Conservation (phyloP, 2,329 filamentous ascomycete genomes). For the Iodosphaeria phyllophila region DNA sequence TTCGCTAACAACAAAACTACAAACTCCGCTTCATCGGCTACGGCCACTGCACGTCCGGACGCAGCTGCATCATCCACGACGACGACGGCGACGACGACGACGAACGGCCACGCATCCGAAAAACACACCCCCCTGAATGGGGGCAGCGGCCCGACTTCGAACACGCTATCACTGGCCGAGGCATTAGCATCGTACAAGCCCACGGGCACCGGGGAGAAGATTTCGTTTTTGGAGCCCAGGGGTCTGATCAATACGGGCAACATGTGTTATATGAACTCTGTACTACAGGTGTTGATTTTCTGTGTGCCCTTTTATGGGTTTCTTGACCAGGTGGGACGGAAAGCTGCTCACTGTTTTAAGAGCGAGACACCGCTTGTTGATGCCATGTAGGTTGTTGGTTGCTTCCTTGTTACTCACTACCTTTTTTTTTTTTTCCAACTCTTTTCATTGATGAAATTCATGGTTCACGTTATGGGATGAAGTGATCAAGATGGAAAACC, state of each 20-base stretch:
- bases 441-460: constrained; percentile 1
- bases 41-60: constrained; percentile 5
- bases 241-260: constrained; percentile 95
- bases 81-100: constrained; percentile 5
- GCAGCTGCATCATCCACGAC: not conserved
- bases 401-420: not conserved
- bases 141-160: constrained; percentile 23
- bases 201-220: constrained; percentile 44
- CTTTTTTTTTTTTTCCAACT: not conserved
- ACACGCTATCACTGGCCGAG: constrained; percentile 27
- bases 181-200: constrained; percentile 56
- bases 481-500: too few species aligned
- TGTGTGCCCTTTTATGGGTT: constrained; percentile 92
- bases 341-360: constrained; percentile 80
- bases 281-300: constrained; percentile 88
- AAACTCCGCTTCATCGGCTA: constrained; percentile 7
- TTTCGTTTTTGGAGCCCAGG: constrained; percentile 76
- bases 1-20: constrained; percentile 12
- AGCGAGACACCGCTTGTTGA: constrained; percentile 87
- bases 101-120: constrained; percentile 5
- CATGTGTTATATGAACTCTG: constrained; percentile 99
- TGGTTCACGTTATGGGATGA: not conserved
- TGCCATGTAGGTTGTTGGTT: constrained; percentile 51
- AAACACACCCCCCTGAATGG: constrained; percentile 4
- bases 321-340: constrained; percentile 68